Conservation (phyloP, 1,284 basidiomycete genomes). For the Meira nashicola region DNA sequence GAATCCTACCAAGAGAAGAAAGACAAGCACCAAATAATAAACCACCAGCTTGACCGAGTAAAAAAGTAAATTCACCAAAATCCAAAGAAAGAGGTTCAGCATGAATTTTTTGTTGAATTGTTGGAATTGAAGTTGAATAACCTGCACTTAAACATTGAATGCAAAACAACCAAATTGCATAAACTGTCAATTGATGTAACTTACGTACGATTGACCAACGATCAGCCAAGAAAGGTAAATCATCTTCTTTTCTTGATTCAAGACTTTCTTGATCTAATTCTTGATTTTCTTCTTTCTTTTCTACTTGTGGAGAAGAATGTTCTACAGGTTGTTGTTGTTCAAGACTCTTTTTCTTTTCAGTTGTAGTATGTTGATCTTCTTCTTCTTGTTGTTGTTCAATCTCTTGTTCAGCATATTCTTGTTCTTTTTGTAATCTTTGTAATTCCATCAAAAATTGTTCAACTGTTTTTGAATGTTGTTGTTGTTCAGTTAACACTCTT, state of each 20-base stretch:
- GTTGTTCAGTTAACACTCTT: conserved; percentile 9
- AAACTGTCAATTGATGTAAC: conserved; percentile 18
- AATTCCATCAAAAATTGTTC: conserved; percentile 10
- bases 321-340: conserved; percentile 11
- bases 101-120: not conserved
- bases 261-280: not conserved
- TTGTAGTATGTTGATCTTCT: not conserved
- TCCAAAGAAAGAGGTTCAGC: conserved; percentile 7
- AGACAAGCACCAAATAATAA: conserved; percentile 25
- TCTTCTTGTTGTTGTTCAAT: conserved; percentile 19
- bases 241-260: not conserved
- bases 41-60: conserved; percentile 28
- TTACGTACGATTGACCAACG: conserved; percentile 26
- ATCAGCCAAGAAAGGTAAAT: conserved; percentile 23
- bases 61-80: conserved; percentile 22
- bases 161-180: conserved; percentile 22
- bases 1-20: conserved; percentile 22
- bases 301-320: not conserved
- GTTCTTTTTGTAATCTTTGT: conserved; percentile 19
- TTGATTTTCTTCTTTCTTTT: not conserved
- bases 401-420: conserved; percentile 21
- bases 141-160: conserved; percentile 30
- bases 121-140: conserved; percentile 17
- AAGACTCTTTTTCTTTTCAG: not conserved
- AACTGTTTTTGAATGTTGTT: conserved; percentile 8